Base-by-base conservation (phyloP, 345 rosid species). In the Draba incana region DNA sequence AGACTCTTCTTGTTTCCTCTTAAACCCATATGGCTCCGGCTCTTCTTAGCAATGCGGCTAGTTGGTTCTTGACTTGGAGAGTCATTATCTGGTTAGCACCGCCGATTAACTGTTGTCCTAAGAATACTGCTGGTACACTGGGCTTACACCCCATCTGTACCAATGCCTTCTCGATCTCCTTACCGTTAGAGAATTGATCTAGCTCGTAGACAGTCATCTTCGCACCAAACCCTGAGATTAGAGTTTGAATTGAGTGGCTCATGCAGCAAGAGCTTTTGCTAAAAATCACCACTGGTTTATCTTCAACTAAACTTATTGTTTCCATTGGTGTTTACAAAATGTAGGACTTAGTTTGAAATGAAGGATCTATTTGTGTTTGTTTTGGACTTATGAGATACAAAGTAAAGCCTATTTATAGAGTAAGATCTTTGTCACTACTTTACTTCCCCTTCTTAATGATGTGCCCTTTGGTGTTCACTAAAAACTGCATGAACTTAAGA, bases 251-350 rank as follows among this genome's bases (percentile, higher is more conserved):
- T 4, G 92, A 70, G 65, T 84, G 89, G 79, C 94, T 80, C 86
- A 86, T 90, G 83, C 84, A 81, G 45, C 96, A 88, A n/a, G 78
- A 65, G 79, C 84, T 88, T 84, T 69, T 83, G 88, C 90, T 90
- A 75, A 90, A 93, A n/a, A 93, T 76, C 81, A 93, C 97, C 80
- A 84, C 88, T 4, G 98, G 86, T 76, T 76, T 84, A 42, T 84
- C 96, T 25, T 42, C 79, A n/a, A 90, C 85, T 84, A 88, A 41
- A 43, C 37, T 53, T 80, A 88, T 81, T 61, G 55, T 66, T 54
- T 76, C 75, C 79, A 76, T 69, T 28, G 9, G 28, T 62, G 75
- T 63, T 12, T 60, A 44, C n/a, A 37, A 57, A 33, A 33, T 48
- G 61, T 75, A 55, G 58, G 70, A 35, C 44, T 42, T 48, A 64